A percentile compares a stretch with the other conserved stretches of the same genome.
These are phyloP conservation scores for Carpinus fangiana DNA, from an alignment of 306 rosid genomes.

Conservation along the genomic window DNA sequence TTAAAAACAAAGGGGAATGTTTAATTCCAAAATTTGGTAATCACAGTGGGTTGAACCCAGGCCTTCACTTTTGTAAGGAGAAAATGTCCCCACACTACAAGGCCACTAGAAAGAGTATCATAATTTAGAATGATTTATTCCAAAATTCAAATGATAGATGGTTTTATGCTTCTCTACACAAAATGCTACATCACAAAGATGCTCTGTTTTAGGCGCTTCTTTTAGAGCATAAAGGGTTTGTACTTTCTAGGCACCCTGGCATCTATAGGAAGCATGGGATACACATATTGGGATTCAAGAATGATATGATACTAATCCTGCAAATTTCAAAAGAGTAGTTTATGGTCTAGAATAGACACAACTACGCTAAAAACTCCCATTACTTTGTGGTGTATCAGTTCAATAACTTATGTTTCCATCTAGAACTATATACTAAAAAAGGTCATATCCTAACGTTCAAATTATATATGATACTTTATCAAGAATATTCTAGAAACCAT, in stretches of 20 bases:
- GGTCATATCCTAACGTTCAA: neutral
- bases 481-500: neutral
- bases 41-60: neutral
- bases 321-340: neutral
- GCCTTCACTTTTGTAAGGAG: neutral
- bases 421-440: no score
- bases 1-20: no score
- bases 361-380: neutral
- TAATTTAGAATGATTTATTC: no score
- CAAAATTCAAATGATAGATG: neutral
- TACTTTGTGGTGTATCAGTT: neutral
- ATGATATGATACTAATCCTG: neutral
- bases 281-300: neutral
- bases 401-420: neutral
- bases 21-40: no score
- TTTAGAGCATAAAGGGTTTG: neutral
- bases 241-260: neutral
- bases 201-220: neutral
- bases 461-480: neutral
- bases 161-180: neutral
- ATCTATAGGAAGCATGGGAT: neutral
- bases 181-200: neutral
- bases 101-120: no score
- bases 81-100: neutral
- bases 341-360: neutral